A percentile compares a stretch with the other conserved stretches of the same genome.
Conservation (phyloP, 768 basidiomycete genomes). For the Auriculariales sp. region DNA sequence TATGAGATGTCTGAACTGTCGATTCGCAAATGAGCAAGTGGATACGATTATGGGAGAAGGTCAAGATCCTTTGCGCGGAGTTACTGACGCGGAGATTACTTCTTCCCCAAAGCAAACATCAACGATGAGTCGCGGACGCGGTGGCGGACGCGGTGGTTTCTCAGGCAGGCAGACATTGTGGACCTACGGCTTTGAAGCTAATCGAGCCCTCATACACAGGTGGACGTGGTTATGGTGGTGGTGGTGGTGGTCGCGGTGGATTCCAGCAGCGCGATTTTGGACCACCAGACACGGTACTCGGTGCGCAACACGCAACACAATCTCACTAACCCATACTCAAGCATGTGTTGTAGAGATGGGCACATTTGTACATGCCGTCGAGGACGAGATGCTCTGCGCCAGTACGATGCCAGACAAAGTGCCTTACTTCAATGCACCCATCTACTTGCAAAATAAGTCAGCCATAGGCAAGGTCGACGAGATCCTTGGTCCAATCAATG, state of each 20-base stretch:
- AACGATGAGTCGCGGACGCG: no score
- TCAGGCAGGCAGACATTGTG: no score
- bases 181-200: no score
- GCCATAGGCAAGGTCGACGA: slow-evolving; percentile 96
- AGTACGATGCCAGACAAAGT: slow-evolving; percentile 79
- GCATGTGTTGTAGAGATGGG: slow-evolving; percentile 56
- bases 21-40: no score
- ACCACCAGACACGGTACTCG: slow-evolving; percentile 68
- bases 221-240: slow-evolving; percentile 18
- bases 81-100: no score
- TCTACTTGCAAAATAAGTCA: slow-evolving; percentile 94
- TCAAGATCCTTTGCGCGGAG: no score
- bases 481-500: slow-evolving; percentile 98
- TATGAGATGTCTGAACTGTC: no score
- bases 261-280: slow-evolving; percentile 59
- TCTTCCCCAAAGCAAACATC: no score
- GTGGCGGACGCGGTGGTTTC: no score
- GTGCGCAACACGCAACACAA: slow-evolving; percentile 18
- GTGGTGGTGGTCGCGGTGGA: slow-evolving; percentile 57
- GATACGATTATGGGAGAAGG: no score
- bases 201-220: no score
- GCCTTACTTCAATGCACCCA: slow-evolving; percentile 97
- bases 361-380: slow-evolving; percentile 84
- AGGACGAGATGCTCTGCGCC: slow-evolving; percentile 95
- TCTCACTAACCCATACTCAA: not conserved